Percentiles rank a stretch among this genome's conserved stretches.
phyloP scores from a whole-genome alignment of 805 yeast genomes.

The Starmera pachycereana region DNA sequence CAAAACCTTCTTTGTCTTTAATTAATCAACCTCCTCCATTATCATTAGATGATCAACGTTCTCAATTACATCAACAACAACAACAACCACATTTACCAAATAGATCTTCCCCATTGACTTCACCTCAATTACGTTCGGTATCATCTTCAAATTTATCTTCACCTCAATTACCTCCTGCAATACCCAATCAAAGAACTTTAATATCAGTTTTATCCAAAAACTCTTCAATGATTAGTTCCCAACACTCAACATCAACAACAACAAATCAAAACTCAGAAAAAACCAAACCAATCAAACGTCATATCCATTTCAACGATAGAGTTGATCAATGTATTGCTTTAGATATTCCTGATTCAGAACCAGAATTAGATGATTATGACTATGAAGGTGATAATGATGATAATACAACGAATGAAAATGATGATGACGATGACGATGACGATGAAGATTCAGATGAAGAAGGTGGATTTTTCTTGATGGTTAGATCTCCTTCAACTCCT shows the following conservation, averaged over 20 bases:
- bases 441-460: constrained; percentile 48
- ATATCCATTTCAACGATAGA: constrained; percentile 85
- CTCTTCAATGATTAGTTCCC: not conserved
- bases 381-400: constrained; percentile 23
- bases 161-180: too few species aligned
- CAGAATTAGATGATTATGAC: constrained; percentile 13
- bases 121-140: too few species aligned
- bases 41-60: not conserved
- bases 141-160: too few species aligned
- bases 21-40: not conserved
- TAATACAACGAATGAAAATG: constrained; percentile 17
- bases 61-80: not conserved
- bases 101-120: not conserved
- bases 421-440: constrained; percentile 20
- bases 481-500: constrained; percentile 31
- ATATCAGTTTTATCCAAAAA: not conserved
- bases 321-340: constrained; percentile 92
- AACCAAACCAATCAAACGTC: constrained; percentile 29
- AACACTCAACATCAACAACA: not conserved
- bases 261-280: not conserved
- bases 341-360: constrained; percentile 14
- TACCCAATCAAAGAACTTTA: not conserved
- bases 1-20: not conserved
- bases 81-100: not conserved
- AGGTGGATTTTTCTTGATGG: constrained; percentile 59